Evolutionary conservation across 306 rosid species (phyloP), one percentile per base, ranked within the genome.

Genomic region (Alnus rubra): DNA sequence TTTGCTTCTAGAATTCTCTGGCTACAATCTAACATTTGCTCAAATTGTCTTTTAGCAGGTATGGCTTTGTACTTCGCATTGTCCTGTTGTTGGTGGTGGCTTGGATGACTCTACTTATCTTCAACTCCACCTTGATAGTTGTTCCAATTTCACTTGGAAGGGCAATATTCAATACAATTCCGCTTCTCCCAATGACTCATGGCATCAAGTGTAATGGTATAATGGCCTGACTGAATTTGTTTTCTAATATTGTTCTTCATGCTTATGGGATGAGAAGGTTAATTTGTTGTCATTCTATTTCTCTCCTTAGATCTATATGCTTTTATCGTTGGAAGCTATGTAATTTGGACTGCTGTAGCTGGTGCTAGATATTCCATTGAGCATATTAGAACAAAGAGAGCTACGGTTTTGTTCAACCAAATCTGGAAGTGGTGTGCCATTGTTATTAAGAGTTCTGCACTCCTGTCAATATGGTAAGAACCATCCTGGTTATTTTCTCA

Each of bases 181-280:
- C 99, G 47, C 92, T 92, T 81, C 97, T 96, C 69, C 98, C 99
- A 56, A 88, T 96, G 79, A 93, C 99, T 67, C 99, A 96, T 82
- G 99, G 98, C 71, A 93, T 96, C 84, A 96, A 93, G 86, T 96
- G 98, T 88, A 96, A 96, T 4, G 99, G 99, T 96, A 87, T 44
- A 71, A 48, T 37, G 73, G 30, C n/a, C 48, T 80, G 52, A 74
- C 73, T 76, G 77, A 78, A 56, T 51, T 84, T n/a, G 33, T 39
- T 79, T 82, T 75, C 1, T 56, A 4, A 48, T 28, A 15, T 6
- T 69, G 45, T 15, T 45, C 53, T 72, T 83, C 64, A 9, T 70
- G 16, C 48, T 69, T 55, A 76, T 68, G 33, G 33, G 42, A 44
- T 64, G 70, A 72, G 30, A 54, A 71, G 74, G 63, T 62, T 81